Evolutionary conservation across 2,329 filamentous ascomycete species (phyloP), one percentile per base, ranked within the genome.

Genomic region (Colletotrichum musicola): DNA sequence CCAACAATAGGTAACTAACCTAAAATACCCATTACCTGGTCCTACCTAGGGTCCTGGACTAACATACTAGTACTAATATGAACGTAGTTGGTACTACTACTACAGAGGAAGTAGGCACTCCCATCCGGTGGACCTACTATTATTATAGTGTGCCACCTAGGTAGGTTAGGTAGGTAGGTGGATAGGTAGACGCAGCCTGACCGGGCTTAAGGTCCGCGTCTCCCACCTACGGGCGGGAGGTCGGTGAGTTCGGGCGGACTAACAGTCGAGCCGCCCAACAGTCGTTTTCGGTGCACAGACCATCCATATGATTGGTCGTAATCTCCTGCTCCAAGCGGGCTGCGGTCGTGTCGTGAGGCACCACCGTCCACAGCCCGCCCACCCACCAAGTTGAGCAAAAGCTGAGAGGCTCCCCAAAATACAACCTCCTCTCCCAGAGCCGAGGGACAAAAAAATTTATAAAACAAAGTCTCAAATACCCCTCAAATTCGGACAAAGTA

Each of bases 361-460:
- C 57, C 57, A 46, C 64, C 22, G 51, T 63, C 57, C 67, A 63
- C 64, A 57, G 58, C 63, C 65, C 63, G 58, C 63, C 65, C 63
- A 68, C 65, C 62, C 65, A 67, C 67, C 57, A 69, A 63, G 63
- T 69, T 68, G 46, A 67, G 67, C 62, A 68, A 62, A 68, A 62
- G 63, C 64, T 69, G 62, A 66, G 62, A 59, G 66, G 56, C 66
- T 64, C 49, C 55, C 63, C 53, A 66, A 65, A 64, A 64, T 53
- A 44, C 50, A 40, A 54, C 62, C 49, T 55, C 51, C 38, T 63
- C 44, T 25, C 62, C 62, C 38, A 47, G 40, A 54, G 30, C 50
- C 42, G 51, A 58, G 65, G 54, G 54, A 51, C 35, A 16, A 20
- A 51, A 25, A 51, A 61, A 35, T 3, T 35, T 10, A 35, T 35